A percentile compares a stretch with the other conserved stretches of the same genome.
Conservation (phyloP, 176 grass and related monocot genomes). For the Triticum urartu region DNA sequence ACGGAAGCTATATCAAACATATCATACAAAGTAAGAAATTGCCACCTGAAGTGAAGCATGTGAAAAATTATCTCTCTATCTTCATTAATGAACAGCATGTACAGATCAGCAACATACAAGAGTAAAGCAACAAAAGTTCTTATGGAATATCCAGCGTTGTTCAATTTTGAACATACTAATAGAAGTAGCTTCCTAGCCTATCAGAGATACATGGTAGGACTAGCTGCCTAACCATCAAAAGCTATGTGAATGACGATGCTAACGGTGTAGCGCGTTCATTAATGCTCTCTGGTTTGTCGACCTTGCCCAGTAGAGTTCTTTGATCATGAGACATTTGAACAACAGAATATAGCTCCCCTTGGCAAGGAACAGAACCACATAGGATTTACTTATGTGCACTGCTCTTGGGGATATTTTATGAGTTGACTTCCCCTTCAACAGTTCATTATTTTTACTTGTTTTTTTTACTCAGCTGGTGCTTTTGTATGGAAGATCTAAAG, state of each 20-base stretch:
- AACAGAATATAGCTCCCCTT: neutral
- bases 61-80: neutral
- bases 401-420: neutral
- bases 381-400: neutral
- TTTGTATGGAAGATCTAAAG: slow-evolving; percentile 7
- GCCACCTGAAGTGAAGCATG: neutral
- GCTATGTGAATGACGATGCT: neutral
- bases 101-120: neutral
- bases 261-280: neutral
- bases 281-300: slow-evolving; percentile 2
- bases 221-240: neutral
- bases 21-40: slow-evolving; percentile 13
- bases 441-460: neutral
- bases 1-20: slow-evolving; percentile 17
- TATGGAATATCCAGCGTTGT: slow-evolving; percentile 3
- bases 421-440: slow-evolving; percentile 6
- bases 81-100: neutral
- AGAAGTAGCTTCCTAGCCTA: neutral
- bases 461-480: neutral
- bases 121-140: neutral
- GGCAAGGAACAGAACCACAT: neutral
- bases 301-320: neutral
- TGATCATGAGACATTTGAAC: neutral
- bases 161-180: neutral
- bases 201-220: neutral